A percentile compares a stretch with the other conserved stretches of the same genome.
These are phyloP conservation scores for Gnaphalium uliginosum DNA, from an alignment of 129 eudicot species.

Conservation along the genomic window DNA sequence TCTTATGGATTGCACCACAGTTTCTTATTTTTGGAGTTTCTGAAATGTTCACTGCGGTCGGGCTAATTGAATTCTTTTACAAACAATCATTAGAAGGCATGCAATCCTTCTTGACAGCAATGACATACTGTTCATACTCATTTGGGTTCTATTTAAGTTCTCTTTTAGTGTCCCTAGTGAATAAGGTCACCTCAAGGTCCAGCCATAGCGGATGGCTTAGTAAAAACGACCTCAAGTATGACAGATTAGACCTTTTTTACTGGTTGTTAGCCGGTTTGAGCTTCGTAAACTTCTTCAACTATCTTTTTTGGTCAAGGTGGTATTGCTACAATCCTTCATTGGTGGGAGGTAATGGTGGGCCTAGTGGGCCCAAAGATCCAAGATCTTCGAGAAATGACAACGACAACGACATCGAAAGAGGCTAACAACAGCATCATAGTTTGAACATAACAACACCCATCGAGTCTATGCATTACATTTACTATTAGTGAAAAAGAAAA, in stretches of 20 bases:
- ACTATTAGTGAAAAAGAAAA: slow-evolving; percentile 32
- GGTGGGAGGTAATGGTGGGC: background rate
- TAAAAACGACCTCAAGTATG: slow-evolving; percentile 65
- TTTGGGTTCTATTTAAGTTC: slow-evolving; percentile 86
- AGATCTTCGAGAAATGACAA: slow-evolving; percentile 14
- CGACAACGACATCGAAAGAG: slow-evolving; percentile 19
- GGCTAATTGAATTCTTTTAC: slow-evolving; percentile 75
- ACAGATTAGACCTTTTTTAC: slow-evolving; percentile 71
- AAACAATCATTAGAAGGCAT: slow-evolving; percentile 75
- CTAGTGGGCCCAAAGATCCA: slow-evolving; percentile 16
- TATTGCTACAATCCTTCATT: slow-evolving; percentile 62
- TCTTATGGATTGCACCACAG: slow-evolving; percentile 84
- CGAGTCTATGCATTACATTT: slow-evolving; percentile 27
- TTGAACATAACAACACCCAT: background rate
- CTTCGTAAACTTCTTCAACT: slow-evolving; percentile 71
- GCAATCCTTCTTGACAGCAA: slow-evolving; percentile 80
- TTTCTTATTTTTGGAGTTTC: slow-evolving; percentile 78
- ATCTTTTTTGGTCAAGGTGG: slow-evolving; percentile 84
- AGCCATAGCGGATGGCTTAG: slow-evolving; percentile 68
- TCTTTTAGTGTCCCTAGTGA: slow-evolving; percentile 65
- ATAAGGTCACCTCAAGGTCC: slow-evolving; percentile 55
- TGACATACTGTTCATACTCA: slow-evolving; percentile 86
- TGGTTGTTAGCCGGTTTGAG: slow-evolving; percentile 79
- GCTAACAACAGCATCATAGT: slow-evolving; percentile 25
- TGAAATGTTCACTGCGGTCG: slow-evolving; percentile 88